A percentile compares a stretch with the other conserved stretches of the same genome.
phyloP scores from a whole-genome alignment of 2,329 filamentous ascomycete genomes.

The Escovopsis weberi region DNA sequence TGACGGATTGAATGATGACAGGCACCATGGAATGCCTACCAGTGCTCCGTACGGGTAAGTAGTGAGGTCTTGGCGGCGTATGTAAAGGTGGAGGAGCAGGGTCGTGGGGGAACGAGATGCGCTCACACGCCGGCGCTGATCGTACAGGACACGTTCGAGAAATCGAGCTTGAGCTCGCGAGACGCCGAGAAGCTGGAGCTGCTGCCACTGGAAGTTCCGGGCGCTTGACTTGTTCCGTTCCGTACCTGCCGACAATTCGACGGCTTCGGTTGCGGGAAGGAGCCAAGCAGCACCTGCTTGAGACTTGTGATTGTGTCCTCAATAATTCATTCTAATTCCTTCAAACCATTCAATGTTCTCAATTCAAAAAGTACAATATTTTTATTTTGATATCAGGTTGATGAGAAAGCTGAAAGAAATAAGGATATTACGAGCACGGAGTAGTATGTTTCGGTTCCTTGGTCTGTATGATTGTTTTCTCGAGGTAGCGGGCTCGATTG shows the following conservation, averaged over 20 bases:
- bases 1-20: too few relatives aligned
- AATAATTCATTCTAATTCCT: not conserved
- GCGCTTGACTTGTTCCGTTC: not conserved
- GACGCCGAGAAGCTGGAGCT: not conserved
- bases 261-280: not conserved
- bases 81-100: too few relatives aligned
- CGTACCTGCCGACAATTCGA: not conserved
- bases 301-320: not conserved
- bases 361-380: not conserved
- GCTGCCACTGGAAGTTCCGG: not conserved
- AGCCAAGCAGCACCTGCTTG: not conserved
- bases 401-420: too few relatives aligned
- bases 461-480: not conserved
- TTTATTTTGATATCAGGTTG: too few relatives aligned
- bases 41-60: too few relatives aligned
- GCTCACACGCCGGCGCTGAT: not conserved
- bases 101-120: not conserved
- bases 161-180: not conserved
- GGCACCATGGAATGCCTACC: too few relatives aligned
- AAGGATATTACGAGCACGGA: not conserved
- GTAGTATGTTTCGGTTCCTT: not conserved
- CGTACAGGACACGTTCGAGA: not conserved
- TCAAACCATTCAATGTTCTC: not conserved
- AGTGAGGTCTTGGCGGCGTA: too few relatives aligned
- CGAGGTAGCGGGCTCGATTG: not conserved